Evolutionary conservation across 2,329 filamentous ascomycete genomes (phyloP).

Genomic region (Xylariaceae sp.): DNA sequence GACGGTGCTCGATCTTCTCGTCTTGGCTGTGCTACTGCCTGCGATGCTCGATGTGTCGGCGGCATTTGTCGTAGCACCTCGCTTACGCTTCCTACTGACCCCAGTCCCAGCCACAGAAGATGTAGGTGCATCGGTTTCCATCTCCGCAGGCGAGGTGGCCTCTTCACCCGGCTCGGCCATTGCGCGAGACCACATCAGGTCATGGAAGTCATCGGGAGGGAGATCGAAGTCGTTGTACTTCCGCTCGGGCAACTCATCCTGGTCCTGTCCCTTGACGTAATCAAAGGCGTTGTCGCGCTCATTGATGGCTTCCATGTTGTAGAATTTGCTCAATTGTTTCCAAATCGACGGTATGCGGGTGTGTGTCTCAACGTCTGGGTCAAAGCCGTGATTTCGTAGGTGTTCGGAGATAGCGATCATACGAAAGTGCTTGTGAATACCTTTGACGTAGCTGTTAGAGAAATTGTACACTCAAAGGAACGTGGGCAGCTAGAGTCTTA

Average conservation of each 20-base stretch:
- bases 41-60: constrained; percentile 47
- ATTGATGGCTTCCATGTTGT: constrained; percentile 84
- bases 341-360: constrained; percentile 91
- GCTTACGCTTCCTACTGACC: constrained; percentile 48
- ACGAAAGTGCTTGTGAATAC: constrained; percentile 92
- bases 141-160: constrained; percentile 52
- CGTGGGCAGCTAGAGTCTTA: constrained; percentile 36
- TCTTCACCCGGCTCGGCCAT: constrained; percentile 51
- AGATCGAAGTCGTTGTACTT: constrained; percentile 69
- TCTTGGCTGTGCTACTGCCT: constrained; percentile 51
- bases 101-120: constrained; percentile 24
- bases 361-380: constrained; percentile 71
- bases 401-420: constrained; percentile 85
- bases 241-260: constrained; percentile 50
- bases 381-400: constrained; percentile 77
- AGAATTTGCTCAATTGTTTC: constrained; percentile 81
- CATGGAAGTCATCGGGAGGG: constrained; percentile 51
- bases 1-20: constrained; percentile 49
- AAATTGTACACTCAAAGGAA: no score
- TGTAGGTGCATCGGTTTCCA: constrained; percentile 37
- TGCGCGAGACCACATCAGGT: constrained; percentile 50
- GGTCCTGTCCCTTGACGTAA: constrained; percentile 36
- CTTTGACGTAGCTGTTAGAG: constrained; percentile 43
- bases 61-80: constrained; percentile 38
- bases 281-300: constrained; percentile 71